Evolutionary conservation across 2,329 filamentous ascomycete genomes (phyloP), one percentile per base, ranked within the genome.

Genomic region (Neopestalotiopsis sp.): DNA sequence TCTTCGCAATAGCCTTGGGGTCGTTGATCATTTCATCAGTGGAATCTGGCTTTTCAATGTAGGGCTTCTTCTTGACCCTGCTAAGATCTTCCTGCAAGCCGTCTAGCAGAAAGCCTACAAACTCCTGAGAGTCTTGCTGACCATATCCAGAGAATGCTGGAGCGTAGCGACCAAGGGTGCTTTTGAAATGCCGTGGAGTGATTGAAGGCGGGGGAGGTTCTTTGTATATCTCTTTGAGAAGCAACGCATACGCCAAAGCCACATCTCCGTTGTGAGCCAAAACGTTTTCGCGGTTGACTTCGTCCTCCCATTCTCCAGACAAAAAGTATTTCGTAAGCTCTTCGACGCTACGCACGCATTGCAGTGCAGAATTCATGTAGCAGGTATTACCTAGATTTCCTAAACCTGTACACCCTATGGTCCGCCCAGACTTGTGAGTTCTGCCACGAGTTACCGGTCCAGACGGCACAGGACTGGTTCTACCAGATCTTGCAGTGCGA

Each of bases 361-460:
- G 96, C 67, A 98, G 85, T 10, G 96, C 96, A 28, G 95, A 97
- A 80, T 98, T 98, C 95, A 98, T 98, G 82, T 99, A 99, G 81
- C 96, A 99, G 0, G 96, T 98, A 76, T 99, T 99, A 63, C 96
- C 96, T 14, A 99, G 84, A 76, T 99, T 99, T 72, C 89, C 90
- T 66, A 99, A 84, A 42, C 96, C 96, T 57, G 95, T 92, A 56
- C 91, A 92, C 40, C 96, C 96, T 42, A 90, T 81, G 13, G 89
- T 89, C 71, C 90, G 90, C 10, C 92, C 92, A 52, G 90, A 88
- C 73, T 89, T 92, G 71, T 90, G 89, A 7, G 88, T 83, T 68
- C 93, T 88, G 57, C 94, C 94, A 72, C 94, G 88, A 0, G 93
- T 95, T 71, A 92, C 83, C 7, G 86, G 82, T 1, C 86, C 87